phyloP scores from a whole-genome alignment of 2,329 filamentous ascomycete genomes.

The Lachnellula hyalina region DNA sequence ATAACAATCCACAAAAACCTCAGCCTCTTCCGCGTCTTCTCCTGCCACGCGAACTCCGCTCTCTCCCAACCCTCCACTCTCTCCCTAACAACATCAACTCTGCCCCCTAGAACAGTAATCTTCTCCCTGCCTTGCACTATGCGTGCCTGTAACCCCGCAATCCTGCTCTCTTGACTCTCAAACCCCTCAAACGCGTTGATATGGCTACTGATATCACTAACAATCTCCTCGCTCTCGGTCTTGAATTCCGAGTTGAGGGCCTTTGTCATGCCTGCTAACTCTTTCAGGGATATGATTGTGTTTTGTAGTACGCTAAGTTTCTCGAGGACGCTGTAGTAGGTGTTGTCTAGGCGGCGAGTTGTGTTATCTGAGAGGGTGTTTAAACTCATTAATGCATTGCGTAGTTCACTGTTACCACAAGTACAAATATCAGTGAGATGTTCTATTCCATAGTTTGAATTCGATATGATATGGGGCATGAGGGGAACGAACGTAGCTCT shows the following conservation, averaged over 20 bases:
- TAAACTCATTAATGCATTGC: slow-evolving; percentile 48
- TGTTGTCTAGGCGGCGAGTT: slow-evolving; percentile 64
- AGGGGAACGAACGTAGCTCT: slow-evolving; percentile 37
- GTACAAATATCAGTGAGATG: too few relatives aligned
- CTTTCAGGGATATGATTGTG: slow-evolving; percentile 59
- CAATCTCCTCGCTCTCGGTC: slow-evolving; percentile 52
- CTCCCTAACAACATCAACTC: slow-evolving; percentile 59
- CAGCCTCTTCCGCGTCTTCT: slow-evolving; percentile 58
- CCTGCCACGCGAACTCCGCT: slow-evolving; percentile 62
- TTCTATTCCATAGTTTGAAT: too few relatives aligned
- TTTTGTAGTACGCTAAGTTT: slow-evolving; percentile 59
- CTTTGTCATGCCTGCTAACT: slow-evolving; percentile 58
- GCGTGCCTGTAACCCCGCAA: slow-evolving; percentile 56
- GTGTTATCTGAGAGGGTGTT: slow-evolving; percentile 55
- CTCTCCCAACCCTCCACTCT: slow-evolving; percentile 64
- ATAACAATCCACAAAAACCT: slow-evolving; percentile 59
- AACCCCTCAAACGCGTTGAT: slow-evolving; percentile 58
- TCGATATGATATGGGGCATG: not conserved
- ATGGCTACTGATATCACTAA: slow-evolving; percentile 48
- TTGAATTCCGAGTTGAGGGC: slow-evolving; percentile 55
- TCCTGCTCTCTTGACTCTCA: slow-evolving; percentile 57
- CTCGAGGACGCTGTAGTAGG: slow-evolving; percentile 68
- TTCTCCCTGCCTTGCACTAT: slow-evolving; percentile 55
- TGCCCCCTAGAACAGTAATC: slow-evolving; percentile 53
- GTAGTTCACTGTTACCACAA: slow-evolving; percentile 40